Evolutionary conservation across 495 filamentous ascomycete species (phyloP).

Genomic region (Neurospora sp.): DNA sequence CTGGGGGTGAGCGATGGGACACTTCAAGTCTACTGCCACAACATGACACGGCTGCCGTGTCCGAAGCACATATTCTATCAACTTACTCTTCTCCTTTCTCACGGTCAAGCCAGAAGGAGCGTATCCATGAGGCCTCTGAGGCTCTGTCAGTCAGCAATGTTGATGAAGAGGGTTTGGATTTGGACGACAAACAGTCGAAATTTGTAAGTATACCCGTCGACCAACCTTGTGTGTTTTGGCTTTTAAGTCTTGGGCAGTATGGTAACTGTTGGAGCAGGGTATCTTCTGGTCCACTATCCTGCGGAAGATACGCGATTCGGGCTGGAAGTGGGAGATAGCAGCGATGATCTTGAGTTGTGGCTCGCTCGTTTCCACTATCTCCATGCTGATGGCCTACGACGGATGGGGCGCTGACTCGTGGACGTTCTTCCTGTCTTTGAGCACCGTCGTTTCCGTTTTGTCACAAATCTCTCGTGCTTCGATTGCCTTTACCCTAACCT

Average conservation of each 20-base stretch:
- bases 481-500: not conserved
- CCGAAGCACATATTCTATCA: not conserved
- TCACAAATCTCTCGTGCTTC: not conserved
- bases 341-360: not conserved
- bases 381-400: not conserved
- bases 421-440: not conserved
- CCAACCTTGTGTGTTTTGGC: not conserved
- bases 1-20: not conserved
- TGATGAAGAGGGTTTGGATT: not conserved
- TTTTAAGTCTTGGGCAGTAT: not conserved
- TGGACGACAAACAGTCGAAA: not conserved
- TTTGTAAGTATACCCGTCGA: not conserved
- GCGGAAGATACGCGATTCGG: not conserved
- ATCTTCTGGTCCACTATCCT: not conserved
- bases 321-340: not conserved
- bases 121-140: not conserved
- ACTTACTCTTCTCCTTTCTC: not conserved
- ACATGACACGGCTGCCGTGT: not conserved
- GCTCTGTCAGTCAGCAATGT: not conserved
- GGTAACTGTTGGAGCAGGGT: not conserved
- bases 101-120: not conserved
- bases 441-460: not conserved
- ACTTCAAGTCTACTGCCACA: not conserved
- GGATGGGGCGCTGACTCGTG: not conserved
- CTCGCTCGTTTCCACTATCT: not conserved